Evolutionary conservation across 2,329 filamentous ascomycete genomes (phyloP).

Genomic region (Rosellinia necatrix): DNA sequence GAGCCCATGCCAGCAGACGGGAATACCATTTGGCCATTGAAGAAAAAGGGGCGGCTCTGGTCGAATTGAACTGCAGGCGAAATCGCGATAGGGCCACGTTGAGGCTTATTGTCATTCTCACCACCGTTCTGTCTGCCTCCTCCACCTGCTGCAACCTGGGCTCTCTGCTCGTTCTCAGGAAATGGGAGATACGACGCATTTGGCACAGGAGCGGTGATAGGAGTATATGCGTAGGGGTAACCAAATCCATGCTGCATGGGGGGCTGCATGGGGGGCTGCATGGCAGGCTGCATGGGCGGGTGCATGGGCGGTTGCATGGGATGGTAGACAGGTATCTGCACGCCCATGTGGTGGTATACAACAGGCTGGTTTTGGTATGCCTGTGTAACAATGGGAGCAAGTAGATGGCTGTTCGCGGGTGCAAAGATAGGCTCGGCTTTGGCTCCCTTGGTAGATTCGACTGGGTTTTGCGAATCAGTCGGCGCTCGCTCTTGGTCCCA

Average conservation of each 20-base stretch:
- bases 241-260: conserved; percentile 32
- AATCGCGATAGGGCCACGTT: conserved; percentile 41
- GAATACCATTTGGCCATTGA: conserved; percentile 52
- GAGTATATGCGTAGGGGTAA: conserved; percentile 31
- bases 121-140: conserved; percentile 29
- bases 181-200: conserved; percentile 19
- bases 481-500: conserved; percentile 49
- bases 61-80: conserved; percentile 54
- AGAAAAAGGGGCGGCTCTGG: conserved; percentile 49
- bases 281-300: conserved; percentile 36
- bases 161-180: conserved; percentile 23
- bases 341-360: conserved; percentile 36
- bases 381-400: conserved; percentile 29
- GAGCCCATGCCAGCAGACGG: conserved; percentile 34
- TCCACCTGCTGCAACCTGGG: conserved; percentile 10
- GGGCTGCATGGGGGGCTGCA: conserved; percentile 29
- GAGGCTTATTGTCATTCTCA: conserved; percentile 39
- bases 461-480: conserved; percentile 30
- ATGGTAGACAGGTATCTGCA: conserved; percentile 38
- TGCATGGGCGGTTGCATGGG: conserved; percentile 33
- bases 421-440: conserved; percentile 20
- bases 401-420: conserved; percentile 19
- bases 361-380: conserved; percentile 28
- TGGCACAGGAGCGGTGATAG: conserved; percentile 21
- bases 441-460: conserved; percentile 34